Evolutionary conservation across 1,284 basidiomycete species (phyloP).

Genomic region (Phenoliferia sp.): DNA sequence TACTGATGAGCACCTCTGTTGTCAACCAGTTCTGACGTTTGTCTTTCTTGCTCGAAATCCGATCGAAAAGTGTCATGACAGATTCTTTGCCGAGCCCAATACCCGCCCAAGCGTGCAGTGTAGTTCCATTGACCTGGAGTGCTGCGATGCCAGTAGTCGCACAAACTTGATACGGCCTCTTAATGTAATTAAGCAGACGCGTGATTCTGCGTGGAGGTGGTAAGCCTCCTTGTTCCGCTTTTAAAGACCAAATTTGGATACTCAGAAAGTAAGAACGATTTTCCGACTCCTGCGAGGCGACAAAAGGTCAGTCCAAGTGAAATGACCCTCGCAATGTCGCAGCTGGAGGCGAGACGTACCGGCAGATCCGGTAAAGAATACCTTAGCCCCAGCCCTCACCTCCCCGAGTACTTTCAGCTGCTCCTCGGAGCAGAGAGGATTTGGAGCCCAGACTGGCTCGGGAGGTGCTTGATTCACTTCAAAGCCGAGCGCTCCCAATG

Average conservation of each 20-base stretch:
- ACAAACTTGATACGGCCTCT: slow-evolving; percentile 24
- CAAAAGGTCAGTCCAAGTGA: not conserved
- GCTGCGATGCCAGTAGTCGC: slow-evolving; percentile 43
- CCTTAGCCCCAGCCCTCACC: slow-evolving; percentile 23
- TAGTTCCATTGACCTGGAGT: slow-evolving; percentile 33
- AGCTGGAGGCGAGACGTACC: slow-evolving; percentile 3
- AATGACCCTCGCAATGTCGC: not conserved
- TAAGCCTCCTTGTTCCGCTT: not conserved
- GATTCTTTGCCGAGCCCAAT: slow-evolving; percentile 25
- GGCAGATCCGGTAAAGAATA: slow-evolving; percentile 37
- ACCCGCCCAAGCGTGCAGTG: slow-evolving; percentile 30
- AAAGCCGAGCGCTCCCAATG: not conserved
- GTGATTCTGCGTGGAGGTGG: slow-evolving; percentile 6
- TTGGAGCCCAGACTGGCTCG: slow-evolving; percentile 14
- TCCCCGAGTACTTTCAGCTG: slow-evolving; percentile 28
- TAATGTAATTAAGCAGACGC: slow-evolving; percentile 18
- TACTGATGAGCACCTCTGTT: not conserved
- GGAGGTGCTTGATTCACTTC: not conserved
- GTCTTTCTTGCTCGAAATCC: not conserved
- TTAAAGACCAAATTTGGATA: not conserved
- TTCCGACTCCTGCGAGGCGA: slow-evolving; percentile 28
- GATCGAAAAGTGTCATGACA: not conserved
- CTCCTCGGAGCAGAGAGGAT: slow-evolving; percentile 28
- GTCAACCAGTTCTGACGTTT: not conserved
- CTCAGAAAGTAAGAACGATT: slow-evolving; percentile 30